phyloP scores from a whole-genome alignment of 306 rosid genomes.

The Inga laurina region DNA sequence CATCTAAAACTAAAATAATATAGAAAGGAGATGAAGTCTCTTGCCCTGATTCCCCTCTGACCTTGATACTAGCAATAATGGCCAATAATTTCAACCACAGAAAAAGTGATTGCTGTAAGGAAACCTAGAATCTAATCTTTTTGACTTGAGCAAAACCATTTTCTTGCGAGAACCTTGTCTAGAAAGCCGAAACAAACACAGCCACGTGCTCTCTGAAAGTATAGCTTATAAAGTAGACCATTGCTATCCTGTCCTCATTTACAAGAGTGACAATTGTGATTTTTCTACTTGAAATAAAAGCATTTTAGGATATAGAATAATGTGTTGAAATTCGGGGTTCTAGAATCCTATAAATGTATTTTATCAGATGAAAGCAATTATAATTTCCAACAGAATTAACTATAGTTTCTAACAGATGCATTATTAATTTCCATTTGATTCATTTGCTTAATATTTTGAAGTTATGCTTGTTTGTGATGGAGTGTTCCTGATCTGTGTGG shows the following conservation, averaged over 20 bases:
- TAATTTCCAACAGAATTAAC: neutral
- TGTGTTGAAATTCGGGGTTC: neutral
- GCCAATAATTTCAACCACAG: neutral
- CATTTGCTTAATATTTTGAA: slow-evolving; percentile 25
- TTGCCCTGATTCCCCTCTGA: neutral
- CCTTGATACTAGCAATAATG: neutral
- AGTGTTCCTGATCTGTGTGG: slow-evolving; percentile 23
- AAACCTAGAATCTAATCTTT: neutral
- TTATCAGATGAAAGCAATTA: neutral
- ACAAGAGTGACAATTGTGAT: neutral
- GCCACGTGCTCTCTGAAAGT: neutral
- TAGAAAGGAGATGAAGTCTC: neutral
- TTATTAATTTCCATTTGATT: slow-evolving; percentile 16
- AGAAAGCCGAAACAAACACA: neutral
- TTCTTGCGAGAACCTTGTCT: neutral
- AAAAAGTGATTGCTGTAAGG: neutral
- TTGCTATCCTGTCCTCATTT: neutral
- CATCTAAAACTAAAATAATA: neutral
- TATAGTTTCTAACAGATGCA: neutral
- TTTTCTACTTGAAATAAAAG: neutral
- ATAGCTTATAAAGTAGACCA: neutral
- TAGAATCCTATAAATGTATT: neutral
- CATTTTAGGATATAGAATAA: neutral
- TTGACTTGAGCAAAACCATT: neutral
- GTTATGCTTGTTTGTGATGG: neutral